A percentile compares a stretch with the other conserved stretches of the same genome.
These are phyloP conservation scores for Fusarium siculi DNA, from an alignment of 2,329 filamentous ascomycete species.

Conservation along the genomic window DNA sequence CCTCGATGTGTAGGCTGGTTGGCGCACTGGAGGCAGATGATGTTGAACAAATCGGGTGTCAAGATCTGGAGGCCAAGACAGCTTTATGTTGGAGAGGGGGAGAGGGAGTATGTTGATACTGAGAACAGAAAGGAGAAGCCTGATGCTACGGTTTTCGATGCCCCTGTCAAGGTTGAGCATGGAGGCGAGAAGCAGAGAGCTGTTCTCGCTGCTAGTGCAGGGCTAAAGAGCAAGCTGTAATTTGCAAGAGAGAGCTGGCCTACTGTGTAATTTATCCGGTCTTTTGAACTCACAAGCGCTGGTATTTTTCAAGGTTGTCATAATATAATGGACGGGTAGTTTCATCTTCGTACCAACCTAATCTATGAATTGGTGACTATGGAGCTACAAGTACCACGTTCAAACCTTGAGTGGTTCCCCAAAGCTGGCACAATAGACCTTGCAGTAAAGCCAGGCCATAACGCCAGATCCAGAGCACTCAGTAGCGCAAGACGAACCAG, in stretches of 20 bases:
- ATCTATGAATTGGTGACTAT: too few relatives aligned
- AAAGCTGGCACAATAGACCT: background rate
- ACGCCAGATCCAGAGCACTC: background rate
- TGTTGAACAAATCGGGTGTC: constrained; percentile 57
- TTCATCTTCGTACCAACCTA: too few relatives aligned
- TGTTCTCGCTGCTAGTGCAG: background rate
- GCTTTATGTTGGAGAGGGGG: constrained; percentile 58
- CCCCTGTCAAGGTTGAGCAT: constrained; percentile 23
- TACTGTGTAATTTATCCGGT: background rate
- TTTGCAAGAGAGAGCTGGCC: rapidly evolving
- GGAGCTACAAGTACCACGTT: too few relatives aligned
- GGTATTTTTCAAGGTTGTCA: rapidly evolving
- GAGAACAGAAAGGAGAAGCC: constrained; percentile 47
- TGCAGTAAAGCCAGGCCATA: background rate
- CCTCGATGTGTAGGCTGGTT: constrained; percentile 63
- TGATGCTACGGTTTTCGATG: constrained; percentile 8
- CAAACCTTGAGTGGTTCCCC: background rate
- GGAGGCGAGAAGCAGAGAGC: constrained; percentile 17
- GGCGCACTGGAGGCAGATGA: constrained; percentile 63
- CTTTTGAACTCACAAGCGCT: rapidly evolving
- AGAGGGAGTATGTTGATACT: constrained; percentile 57
- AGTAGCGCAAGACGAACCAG: background rate
- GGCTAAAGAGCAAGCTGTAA: constrained; percentile 10
- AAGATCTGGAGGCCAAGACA: constrained; percentile 64
- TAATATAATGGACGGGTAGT: too few relatives aligned